Conservation (phyloP, 176 grass and related monocot genomes). For the Carex pumila region DNA sequence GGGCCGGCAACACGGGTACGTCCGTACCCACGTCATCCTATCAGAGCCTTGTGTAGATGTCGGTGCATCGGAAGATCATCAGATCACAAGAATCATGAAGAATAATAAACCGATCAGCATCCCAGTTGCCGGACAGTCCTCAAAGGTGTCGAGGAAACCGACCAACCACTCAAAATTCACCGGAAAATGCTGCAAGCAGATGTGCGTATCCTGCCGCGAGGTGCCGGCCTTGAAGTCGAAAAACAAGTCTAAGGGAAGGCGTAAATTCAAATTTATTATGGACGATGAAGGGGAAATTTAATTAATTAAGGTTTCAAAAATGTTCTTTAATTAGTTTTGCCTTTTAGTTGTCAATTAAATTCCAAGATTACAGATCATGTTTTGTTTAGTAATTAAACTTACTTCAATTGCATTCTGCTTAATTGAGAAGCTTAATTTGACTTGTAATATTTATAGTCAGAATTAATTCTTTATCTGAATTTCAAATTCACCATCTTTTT, state of each 20-base stretch:
- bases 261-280: neutral
- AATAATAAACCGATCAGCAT: no score
- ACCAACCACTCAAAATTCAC: constrained; percentile 1
- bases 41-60: neutral
- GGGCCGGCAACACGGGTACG: neutral
- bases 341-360: neutral
- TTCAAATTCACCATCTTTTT: no score
- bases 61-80: neutral
- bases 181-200: neutral
- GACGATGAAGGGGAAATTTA: neutral
- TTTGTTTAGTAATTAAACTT: neutral
- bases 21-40: neutral
- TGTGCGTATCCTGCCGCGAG: constrained; percentile 4
- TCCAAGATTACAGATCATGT: neutral
- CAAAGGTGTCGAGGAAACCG: neutral
- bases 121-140: neutral
- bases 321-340: neutral
- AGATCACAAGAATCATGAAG: no score
- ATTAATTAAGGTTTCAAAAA: neutral
- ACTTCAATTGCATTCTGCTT: neutral
- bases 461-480: no score
- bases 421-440: neutral
- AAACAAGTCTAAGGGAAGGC: constrained; percentile 15
- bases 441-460: neutral
- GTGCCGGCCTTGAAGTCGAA: constrained; percentile 11